Base-by-base conservation (phyloP, 2,329 filamentous ascomycete genomes). In the Claviceps capensis region DNA sequence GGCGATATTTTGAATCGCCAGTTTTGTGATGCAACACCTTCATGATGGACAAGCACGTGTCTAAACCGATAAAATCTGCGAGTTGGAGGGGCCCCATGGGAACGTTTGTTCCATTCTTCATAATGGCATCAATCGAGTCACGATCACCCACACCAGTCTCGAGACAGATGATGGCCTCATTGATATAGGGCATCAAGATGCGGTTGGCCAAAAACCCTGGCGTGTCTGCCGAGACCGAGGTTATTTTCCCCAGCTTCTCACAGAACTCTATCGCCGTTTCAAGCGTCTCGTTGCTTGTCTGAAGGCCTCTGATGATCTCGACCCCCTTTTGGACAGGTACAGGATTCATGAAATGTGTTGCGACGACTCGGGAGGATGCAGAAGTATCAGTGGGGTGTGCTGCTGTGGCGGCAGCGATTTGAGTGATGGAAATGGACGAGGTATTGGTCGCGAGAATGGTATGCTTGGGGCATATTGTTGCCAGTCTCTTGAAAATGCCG, bases 331-430 rank as follows among this genome's bases (percentile, higher is more conserved):
- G 93, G 36, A 98, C 73, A 2, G 93, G 93, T 0, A 98, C 93
- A 0, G 93, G 93, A 74, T 98, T 98, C 93, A 98, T 98, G 71
- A 98, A 98, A 69, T 98, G 93, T 16, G 93, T 97, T 49, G 88
- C 88, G 52, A 98, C 82, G 9, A 98, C 93, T 47, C 93, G 85
- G 5, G 88, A 91, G 44, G 88, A 85, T 42, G 83, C 86, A 44
- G 83, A 84, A 23, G 87, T 82, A 62, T 95, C 86, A 17, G 73
- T 91, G 1, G 88, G 85, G 63, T 95, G 81, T 52, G 75, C 74
- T 26, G 82, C 85, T 1, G 91, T 91, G 9, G 90, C 81, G 3
- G 93, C 90, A 19, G 93, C 93, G 62, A 98, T 96, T 64, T 85
- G 86, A 44, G 93, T 98, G 67, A 98, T 96, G 55, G 88, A 91